Conservation (phyloP, 1,284 basidiomycete genomes). For the Pseudozyma tsukubaensis region DNA sequence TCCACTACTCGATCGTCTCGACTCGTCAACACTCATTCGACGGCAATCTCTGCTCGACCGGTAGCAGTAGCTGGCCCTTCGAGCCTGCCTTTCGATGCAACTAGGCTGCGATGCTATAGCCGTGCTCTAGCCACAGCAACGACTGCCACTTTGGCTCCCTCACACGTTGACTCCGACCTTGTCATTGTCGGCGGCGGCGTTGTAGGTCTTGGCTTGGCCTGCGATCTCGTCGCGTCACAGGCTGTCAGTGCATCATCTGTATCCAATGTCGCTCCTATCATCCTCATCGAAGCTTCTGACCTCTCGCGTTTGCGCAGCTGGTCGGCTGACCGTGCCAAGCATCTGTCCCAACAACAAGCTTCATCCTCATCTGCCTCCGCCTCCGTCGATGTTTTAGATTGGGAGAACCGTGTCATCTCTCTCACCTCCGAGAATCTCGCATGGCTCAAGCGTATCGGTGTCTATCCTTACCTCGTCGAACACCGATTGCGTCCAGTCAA, state of each 20-base stretch:
- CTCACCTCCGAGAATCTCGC: slow-evolving; percentile 61
- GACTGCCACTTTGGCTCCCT: background rate
- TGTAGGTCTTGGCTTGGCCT: slow-evolving; percentile 61
- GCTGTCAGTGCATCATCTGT: slow-evolving; percentile 13
- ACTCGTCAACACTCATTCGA: background rate
- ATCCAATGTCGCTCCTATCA: slow-evolving; percentile 23
- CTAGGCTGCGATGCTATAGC: background rate
- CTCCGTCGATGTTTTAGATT: slow-evolving; percentile 44
- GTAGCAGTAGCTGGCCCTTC: slow-evolving; percentile 14
- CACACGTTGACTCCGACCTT: slow-evolving; percentile 47
- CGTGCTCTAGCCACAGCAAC: slow-evolving; percentile 19
- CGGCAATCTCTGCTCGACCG: background rate
- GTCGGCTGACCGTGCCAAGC: slow-evolving; percentile 30
- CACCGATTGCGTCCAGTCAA: slow-evolving; percentile 54
- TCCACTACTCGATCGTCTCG: background rate
- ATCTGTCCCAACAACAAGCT: slow-evolving; percentile 8
- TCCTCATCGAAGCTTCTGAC: slow-evolving; percentile 60
- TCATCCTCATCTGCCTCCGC: slow-evolving; percentile 16
- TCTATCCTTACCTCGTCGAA: slow-evolving; percentile 48
- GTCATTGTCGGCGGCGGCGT: slow-evolving; percentile 67
- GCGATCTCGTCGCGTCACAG: slow-evolving; percentile 39
- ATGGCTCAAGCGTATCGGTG: slow-evolving; percentile 63
- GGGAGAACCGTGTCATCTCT: slow-evolving; percentile 67
- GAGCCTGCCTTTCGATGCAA: background rate
- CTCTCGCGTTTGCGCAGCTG: slow-evolving; percentile 50